Evolutionary conservation across 306 rosid species (phyloP), one percentile per base, ranked within the genome.

Genomic region (Fragaria vesca): DNA sequence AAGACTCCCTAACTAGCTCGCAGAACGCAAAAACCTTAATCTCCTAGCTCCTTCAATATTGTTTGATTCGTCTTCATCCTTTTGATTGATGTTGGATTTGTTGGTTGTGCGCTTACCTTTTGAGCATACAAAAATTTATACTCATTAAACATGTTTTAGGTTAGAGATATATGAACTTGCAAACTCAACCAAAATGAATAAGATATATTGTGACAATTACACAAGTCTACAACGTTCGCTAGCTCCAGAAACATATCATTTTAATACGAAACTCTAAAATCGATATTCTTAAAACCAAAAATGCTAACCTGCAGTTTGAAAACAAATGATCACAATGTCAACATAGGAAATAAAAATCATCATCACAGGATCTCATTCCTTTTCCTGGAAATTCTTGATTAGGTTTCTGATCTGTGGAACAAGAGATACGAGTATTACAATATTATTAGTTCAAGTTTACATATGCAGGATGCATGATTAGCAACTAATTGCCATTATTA

Each of bases 401-500:
- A 63, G 69, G 16, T 63, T 32, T 32, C 45, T 43, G n/a, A 65
- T 34, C 69, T 65, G 15, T 34, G 69, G 69, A 65, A 65, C 24
- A 6, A 65, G 21, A 65, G 42, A 65, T 65, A 16, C 69, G 32
- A 30, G 69, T 1, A 15, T 30, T 61, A 61, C 40, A 32, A 30
- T 63, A 63, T 63, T 0, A 32, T 2, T 61, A 12, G 4, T 15
- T 32, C 18, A 63, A 5, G 10, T 28, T 63, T 63, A 63, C 43
- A 28, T 32, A 63, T 63, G 68, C 0, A 63, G 43, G 43, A 42
- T 15, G 38, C 54, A 50, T 71, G 78, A 75, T 75, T 75, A 28
- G 78, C 70, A 61, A 75, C 78, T 75, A 17, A 75, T 75, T 66
- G 45, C 47, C 71, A 75, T 61, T 61, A 61, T 75, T 75, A 11